Base-by-base conservation (phyloP, 129 eudicot species). In the Flaveria linearis region DNA sequence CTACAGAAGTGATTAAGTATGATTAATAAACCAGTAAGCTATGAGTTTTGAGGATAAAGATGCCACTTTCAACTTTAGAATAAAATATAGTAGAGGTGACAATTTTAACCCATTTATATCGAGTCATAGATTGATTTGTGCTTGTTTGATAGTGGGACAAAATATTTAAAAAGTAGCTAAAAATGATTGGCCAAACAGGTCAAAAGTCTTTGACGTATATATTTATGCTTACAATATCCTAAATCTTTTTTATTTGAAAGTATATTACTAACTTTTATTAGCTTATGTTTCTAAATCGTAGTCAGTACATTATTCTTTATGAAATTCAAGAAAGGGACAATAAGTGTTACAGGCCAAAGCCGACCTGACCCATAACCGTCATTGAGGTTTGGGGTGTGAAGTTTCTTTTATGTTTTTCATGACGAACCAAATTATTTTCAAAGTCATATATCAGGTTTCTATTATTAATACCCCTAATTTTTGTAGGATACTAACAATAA, bases 1-100 rank as follows among this genome's bases (percentile, higher is more conserved):
- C 97, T 95, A 84, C 77, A 83, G 20, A 50, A 42, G 58, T 9
- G 49, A 41, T 17, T 36, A 42, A 58, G 20, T 63, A 45, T 36
- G 23, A 45, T 18, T 39, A 82, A 43, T 47, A 63, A 63, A 16
- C 25, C 22, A 15, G 3, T 16, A 63, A 7, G 49, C 55, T 41
- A 33, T 28, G 49, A 17, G 18, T 16, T n/a, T 50, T 50, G 68
- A 25, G 68, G 42, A 25, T 22, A 53, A n/a, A 53, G 9, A 17
- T 53, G 60, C 25, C 18, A 53, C 60, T 53, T 53, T n/a, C 55
- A 53, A 53, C 60, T 17, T 7, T 6, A 53, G 9, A 53, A 53
- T 7, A 20, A 15, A 6, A 56, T 20, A 20, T 17, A 30, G 63
- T 5, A 14, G 58, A 52, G 58, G 1, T 52, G 55, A 17, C 22